Conservation (phyloP, 441 rosid species). For the Breynia disticha region DNA sequence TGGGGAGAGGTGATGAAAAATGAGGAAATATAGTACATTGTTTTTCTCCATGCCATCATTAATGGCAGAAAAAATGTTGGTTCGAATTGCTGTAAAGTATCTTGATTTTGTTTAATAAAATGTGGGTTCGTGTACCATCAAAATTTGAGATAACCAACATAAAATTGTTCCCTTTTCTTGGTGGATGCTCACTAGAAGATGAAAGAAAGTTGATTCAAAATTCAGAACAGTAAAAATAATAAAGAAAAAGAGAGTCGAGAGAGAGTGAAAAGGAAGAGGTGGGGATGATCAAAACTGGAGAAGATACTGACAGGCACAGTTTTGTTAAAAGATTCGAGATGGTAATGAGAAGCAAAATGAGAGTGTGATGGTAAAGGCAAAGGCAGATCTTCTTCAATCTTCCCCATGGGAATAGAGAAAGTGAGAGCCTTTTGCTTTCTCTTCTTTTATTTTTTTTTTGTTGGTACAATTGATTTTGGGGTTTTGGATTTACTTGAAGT, state of each 20-base stretch:
- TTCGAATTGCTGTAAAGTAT: neutral
- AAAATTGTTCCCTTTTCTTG: too few species aligned
- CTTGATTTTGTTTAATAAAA: too few species aligned
- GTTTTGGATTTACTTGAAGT: too few species aligned
- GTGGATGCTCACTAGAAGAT: too few species aligned
- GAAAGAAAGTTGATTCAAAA: neutral
- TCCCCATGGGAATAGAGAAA: constrained; percentile 46
- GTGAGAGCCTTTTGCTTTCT: constrained; percentile 16
- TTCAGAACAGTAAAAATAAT: neutral
- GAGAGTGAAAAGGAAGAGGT: constrained; percentile 16
- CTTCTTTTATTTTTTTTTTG: neutral
- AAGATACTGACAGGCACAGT: constrained; percentile 20
- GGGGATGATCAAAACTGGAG: constrained; percentile 24
- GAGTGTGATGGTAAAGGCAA: constrained; percentile 23
- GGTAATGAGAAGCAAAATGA: constrained; percentile 53
- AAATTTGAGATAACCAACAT: too few species aligned
- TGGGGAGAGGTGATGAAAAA: constrained; percentile 4
- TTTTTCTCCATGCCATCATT: neutral
- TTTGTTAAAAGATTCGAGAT: constrained; percentile 41
- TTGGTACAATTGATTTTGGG: too few species aligned
- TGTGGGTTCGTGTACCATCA: too few species aligned
- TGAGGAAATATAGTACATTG: neutral
- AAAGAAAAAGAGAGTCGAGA: neutral
- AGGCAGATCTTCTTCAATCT: constrained; percentile 27
- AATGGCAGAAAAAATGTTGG: neutral